phyloP scores from a whole-genome alignment of 176 grass and related monocot genomes.

The Triticum turgidum region DNA sequence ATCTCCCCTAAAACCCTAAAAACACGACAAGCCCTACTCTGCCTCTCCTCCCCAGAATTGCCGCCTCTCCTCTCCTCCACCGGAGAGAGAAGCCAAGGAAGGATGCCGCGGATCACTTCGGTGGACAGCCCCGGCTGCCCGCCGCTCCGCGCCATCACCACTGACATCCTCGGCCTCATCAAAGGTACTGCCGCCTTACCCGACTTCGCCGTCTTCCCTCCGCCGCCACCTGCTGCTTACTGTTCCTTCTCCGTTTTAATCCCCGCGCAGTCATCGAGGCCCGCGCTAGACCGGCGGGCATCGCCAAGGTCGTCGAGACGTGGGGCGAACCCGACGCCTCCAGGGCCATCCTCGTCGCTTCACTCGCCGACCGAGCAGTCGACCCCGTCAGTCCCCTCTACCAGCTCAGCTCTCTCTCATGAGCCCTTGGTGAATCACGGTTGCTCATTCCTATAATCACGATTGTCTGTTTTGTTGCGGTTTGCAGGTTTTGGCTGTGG shows the following conservation, averaged over 20 bases:
- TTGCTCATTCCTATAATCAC: neutral
- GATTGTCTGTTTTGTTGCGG: neutral
- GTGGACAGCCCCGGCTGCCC: conserved; percentile 81
- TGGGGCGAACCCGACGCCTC: conserved; percentile 83
- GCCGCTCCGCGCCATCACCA: conserved; percentile 66
- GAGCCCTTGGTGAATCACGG: neutral
- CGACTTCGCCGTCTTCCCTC: neutral
- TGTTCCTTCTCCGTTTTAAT: neutral
- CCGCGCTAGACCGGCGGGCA: conserved; percentile 45
- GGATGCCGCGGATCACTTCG: conserved; percentile 69
- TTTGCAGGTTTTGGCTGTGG: conserved; percentile 80
- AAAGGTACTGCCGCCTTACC: conserved; percentile 49
- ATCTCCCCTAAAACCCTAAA: conserved; percentile 34
- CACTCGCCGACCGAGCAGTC: conserved; percentile 50
- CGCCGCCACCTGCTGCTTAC: neutral
- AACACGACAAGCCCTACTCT: neutral
- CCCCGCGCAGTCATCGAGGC: conserved; percentile 63
- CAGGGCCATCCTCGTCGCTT: conserved; percentile 52
- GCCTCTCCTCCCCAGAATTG: neutral
- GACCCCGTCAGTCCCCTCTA: conserved; percentile 58
- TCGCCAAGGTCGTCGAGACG: conserved; percentile 74
- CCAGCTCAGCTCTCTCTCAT: neutral
- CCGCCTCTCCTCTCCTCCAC: neutral
- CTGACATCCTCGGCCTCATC: conserved; percentile 82
- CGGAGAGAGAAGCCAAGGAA: conserved; percentile 25